These are phyloP conservation scores for Acanthamoeba royreba DNA, from an alignment of 208 protist genomes.

Conservation along the genomic window DNA sequence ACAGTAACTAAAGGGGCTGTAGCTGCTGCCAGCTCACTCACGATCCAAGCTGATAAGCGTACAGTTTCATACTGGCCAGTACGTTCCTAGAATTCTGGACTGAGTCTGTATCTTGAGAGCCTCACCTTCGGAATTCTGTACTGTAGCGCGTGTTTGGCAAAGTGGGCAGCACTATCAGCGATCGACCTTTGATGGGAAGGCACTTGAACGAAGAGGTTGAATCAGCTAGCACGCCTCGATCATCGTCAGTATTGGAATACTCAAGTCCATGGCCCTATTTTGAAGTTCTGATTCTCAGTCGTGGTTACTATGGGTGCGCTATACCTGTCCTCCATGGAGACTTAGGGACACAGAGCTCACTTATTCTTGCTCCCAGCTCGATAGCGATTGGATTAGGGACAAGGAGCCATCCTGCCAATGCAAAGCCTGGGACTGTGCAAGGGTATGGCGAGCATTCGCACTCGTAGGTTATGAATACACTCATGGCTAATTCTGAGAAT, in stretches of 20 bases:
- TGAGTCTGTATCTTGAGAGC: no score
- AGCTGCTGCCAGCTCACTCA: neutral
- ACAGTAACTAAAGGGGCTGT: neutral
- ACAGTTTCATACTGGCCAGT: conserved; percentile 6
- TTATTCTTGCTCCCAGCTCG: neutral
- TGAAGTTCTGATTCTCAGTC: neutral
- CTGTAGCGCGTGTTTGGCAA: conserved; percentile 5
- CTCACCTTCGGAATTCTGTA: neutral
- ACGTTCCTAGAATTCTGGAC: no score
- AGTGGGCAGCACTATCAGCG: neutral
- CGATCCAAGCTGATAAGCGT: neutral
- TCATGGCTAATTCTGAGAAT: neutral
- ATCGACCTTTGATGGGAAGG: neutral
- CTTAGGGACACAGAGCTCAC: neutral
- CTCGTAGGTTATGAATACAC: no score
- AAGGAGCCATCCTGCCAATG: neutral
- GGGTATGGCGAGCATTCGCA: neutral
- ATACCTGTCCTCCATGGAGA: neutral
- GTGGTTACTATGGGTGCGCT: neutral
- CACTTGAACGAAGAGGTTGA: neutral
- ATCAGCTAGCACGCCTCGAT: neutral
- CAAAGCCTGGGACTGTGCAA: neutral
- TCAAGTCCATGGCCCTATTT: conserved; percentile 14
- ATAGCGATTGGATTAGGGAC: neutral
- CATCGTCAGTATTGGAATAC: neutral